Evolutionary conservation across 306 rosid genomes (phyloP), one percentile per base, ranked within the genome.

Genomic region (Glycine latifolia): DNA sequence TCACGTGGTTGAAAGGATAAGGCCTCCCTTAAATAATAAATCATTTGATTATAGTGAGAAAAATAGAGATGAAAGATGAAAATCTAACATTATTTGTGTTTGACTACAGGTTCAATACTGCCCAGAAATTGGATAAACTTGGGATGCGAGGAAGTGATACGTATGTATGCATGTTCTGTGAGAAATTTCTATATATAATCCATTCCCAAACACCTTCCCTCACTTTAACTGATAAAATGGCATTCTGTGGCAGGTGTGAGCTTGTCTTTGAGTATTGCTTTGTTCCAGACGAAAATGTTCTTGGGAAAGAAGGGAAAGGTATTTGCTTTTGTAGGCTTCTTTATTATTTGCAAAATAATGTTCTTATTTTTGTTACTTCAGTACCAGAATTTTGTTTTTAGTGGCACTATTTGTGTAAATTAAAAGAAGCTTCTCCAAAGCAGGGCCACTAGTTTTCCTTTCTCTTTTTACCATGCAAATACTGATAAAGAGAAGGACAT

Each of bases 81-180:
- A 70, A 68, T 76, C 59, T 75, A 79, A 15, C 74, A 68, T 53
- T 59, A 56, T 58, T 80, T 72, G 6, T 67, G 69, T 80, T 85
- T 79, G 14, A 16, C 78, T 83, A 86, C 97, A 95, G 99, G 84
- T 95, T 93, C 90, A 89, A 91, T 69, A 95, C 98, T 41, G 97
- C 99, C 33, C 97, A 95, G 83, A 95, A 93, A 83, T 83, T 95
- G 77, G 99, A 95, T 87, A 95, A 95, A 87, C 99, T 95, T 17
- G 97, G 99, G 79, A 95, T 95, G 99, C 95, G 99, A 60, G 99
- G 99, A 84, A 95, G 99, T 89, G 99, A 93, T 88, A 95, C 97
- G 97, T 93, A 91, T 7, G 95, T 86, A 72, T 68, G 65, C 86
- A 82, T 81, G 73, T 74, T 83, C 60, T 39, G 48, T 71, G 31